These are phyloP conservation scores for Candida tammaniensis DNA, from an alignment of 805 yeast species.

Conservation along the genomic window DNA sequence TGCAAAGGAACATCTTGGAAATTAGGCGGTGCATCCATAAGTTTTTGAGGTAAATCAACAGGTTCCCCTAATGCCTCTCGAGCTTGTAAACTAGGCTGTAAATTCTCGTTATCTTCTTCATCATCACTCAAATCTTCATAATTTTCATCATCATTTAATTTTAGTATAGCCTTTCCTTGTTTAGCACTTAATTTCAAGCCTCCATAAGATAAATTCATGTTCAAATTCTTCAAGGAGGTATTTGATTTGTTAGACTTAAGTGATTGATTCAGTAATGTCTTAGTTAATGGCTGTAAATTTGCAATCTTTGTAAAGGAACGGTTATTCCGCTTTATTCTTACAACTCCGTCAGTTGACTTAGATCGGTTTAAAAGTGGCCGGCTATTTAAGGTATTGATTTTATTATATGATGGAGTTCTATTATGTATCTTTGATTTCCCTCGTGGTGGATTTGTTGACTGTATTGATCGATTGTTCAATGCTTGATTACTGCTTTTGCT, in stretches of 20 bases:
- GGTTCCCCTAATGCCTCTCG: background rate
- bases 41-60: background rate
- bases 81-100: too few species aligned
- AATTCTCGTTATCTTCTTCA: conserved; percentile 16
- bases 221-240: conserved; percentile 31
- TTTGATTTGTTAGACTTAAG: conserved; percentile 30
- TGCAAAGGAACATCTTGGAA: conserved; percentile 12
- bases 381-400: conserved; percentile 10
- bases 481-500: too few species aligned
- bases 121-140: conserved; percentile 33
- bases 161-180: conserved; percentile 38
- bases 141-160: conserved; percentile 38
- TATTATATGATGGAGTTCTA: conserved; percentile 28
- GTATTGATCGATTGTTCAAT: too few species aligned
- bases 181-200: conserved; percentile 37
- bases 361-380: conserved; percentile 37
- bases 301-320: conserved; percentile 35
- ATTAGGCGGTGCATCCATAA: too few species aligned
- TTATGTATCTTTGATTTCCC: conserved; percentile 16
- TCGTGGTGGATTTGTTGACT: too few species aligned
- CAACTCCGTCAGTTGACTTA: conserved; percentile 40
- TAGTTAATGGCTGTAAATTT: conserved; percentile 36
- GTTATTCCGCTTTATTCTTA: conserved; percentile 28
- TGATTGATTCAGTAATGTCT: conserved; percentile 29
- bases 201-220: conserved; percentile 5